These are phyloP conservation scores for Hippophae gyantsensis DNA, from an alignment of 306 rosid species.

Conservation along the genomic window DNA sequence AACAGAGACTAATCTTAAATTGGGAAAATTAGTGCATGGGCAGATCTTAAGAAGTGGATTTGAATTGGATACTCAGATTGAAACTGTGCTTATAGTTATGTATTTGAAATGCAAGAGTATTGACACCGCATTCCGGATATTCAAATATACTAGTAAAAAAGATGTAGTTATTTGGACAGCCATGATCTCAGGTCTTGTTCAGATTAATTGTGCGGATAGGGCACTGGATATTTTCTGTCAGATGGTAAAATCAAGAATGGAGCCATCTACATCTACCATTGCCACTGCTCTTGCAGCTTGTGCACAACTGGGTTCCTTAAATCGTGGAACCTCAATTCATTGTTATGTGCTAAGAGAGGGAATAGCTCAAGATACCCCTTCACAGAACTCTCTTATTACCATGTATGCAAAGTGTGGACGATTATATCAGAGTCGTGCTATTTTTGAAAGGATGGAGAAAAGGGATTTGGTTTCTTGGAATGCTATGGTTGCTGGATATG, in stretches of 20 bases:
- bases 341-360: constrained; percentile 48
- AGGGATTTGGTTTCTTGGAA: constrained; percentile 80
- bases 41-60: constrained; percentile 48
- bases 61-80: constrained; percentile 42
- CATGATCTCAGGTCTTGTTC: constrained; percentile 74
- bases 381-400: constrained; percentile 60
- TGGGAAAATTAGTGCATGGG: constrained; percentile 58
- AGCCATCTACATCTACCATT: constrained; percentile 53
- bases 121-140: constrained; percentile 43
- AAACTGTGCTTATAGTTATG: constrained; percentile 50
- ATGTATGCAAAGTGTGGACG: constrained; percentile 68
- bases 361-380: constrained; percentile 42
- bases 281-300: constrained; percentile 65
- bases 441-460: constrained; percentile 39
- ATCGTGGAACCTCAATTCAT: constrained; percentile 48
- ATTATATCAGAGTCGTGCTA: constrained; percentile 37
- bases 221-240: constrained; percentile 36
- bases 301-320: constrained; percentile 41
- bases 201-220: constrained; percentile 43
- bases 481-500: constrained; percentile 51
- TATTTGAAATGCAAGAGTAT: constrained; percentile 45
- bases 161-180: constrained; percentile 75
- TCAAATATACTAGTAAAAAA: constrained; percentile 28
- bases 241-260: constrained; percentile 41
- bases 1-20: constrained; percentile 31